Percentiles rank a stretch among this genome's conserved stretches.
phyloP scores from a whole-genome alignment of 345 rosid genomes.

The Trapa incisa region DNA sequence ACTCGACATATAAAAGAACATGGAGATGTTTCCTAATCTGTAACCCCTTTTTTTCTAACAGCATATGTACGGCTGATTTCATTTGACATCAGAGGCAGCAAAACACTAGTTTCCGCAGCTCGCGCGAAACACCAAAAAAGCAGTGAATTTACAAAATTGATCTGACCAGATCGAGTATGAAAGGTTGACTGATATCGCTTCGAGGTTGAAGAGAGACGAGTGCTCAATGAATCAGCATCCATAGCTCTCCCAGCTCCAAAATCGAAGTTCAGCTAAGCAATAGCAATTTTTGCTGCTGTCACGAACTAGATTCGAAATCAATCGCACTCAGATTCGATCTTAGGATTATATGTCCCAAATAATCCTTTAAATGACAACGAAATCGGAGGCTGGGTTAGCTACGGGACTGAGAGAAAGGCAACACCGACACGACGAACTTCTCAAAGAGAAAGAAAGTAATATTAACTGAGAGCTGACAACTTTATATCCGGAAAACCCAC shows the following conservation, averaged over 20 bases:
- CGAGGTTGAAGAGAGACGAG: constrained; percentile 72
- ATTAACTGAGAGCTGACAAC: neutral
- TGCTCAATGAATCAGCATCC: constrained; percentile 88
- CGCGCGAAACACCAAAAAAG: neutral
- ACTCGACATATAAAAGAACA: neutral
- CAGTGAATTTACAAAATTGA: neutral
- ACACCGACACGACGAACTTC: neutral
- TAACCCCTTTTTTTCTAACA: neutral
- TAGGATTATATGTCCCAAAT: neutral
- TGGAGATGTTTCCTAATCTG: too few relatives aligned
- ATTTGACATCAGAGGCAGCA: neutral
- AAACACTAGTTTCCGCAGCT: neutral
- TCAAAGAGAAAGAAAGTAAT: neutral
- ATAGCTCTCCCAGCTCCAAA: constrained; percentile 16
- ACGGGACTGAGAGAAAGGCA: constrained; percentile 4
- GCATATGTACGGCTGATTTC: neutral
- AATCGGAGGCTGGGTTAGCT: neutral
- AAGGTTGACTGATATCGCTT: constrained; percentile 73
- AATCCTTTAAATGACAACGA: neutral
- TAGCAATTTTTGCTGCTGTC: neutral
- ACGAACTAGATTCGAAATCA: neutral
- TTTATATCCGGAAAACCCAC: neutral
- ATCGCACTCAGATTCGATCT: neutral
- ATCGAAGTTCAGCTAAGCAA: neutral
- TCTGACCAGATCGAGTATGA: constrained; percentile 84